Conservation (phyloP, 1,284 basidiomycete genomes). For the Kalmanozyma brasiliensis region DNA sequence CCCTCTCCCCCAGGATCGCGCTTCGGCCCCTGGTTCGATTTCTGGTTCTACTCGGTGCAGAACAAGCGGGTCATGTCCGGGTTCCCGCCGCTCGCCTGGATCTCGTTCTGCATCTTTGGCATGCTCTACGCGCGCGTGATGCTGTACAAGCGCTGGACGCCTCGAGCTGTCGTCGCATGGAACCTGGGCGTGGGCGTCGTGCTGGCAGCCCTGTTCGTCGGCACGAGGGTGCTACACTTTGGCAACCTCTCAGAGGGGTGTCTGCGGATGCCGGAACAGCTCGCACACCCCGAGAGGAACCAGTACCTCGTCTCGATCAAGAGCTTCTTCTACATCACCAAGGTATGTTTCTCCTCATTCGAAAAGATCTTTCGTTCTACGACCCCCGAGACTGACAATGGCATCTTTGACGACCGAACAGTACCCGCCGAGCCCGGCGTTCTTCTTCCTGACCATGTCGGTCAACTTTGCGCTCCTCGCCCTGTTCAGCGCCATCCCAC, state of each 20-base stretch:
- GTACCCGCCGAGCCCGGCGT: slow-evolving; percentile 54
- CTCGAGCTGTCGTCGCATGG: slow-evolving; percentile 9
- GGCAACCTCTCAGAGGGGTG: slow-evolving; percentile 56
- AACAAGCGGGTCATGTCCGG: slow-evolving; percentile 40
- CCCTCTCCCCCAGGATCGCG: slow-evolving; percentile 5
- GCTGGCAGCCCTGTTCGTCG: slow-evolving; percentile 46
- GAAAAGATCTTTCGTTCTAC: too few relatives aligned
- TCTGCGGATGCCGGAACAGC: slow-evolving; percentile 36
- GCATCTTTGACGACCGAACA: too few relatives aligned
- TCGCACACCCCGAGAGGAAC: slow-evolving; percentile 20
- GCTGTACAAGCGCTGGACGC: slow-evolving; percentile 20
- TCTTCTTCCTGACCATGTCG: slow-evolving; percentile 46
- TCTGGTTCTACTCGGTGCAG: slow-evolving; percentile 43
- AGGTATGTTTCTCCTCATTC: slow-evolving; percentile 15
- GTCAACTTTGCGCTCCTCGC: slow-evolving; percentile 49
- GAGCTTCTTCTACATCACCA: slow-evolving; percentile 57
- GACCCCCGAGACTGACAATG: too few relatives aligned
- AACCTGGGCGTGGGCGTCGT: slow-evolving; percentile 21
- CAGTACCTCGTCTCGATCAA: slow-evolving; percentile 47
- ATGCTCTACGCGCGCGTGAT: slow-evolving; percentile 53
- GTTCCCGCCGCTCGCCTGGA: slow-evolving; percentile 58
- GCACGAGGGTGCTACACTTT: slow-evolving; percentile 47
- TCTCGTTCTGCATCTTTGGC: slow-evolving; percentile 55
- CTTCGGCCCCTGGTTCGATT: slow-evolving; percentile 42
- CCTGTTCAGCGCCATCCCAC: slow-evolving; percentile 38